These are phyloP conservation scores for Plasmopara muralis DNA, from an alignment of 352 stramenopile genomes.

Conservation along the genomic window DNA sequence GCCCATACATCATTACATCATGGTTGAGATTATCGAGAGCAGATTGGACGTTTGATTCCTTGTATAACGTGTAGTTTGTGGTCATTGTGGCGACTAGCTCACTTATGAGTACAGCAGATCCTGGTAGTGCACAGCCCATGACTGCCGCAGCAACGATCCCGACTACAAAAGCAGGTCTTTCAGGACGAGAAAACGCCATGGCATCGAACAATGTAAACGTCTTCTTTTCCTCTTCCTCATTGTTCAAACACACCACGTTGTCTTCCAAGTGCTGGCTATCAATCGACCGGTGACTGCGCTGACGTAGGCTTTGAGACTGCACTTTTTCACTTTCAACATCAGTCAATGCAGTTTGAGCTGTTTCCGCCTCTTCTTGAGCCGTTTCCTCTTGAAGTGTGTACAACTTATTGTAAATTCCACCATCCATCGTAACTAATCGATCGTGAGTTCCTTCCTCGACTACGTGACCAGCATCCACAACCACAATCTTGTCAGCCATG, in stretches of 20 bases:
- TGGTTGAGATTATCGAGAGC: slow-evolving; percentile 1
- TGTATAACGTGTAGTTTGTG: neutral
- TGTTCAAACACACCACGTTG: neutral
- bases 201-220: neutral
- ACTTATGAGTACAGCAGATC: slow-evolving; percentile 3
- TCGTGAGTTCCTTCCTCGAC: neutral
- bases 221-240: neutral
- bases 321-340: neutral
- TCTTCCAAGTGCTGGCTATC: neutral
- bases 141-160: neutral
- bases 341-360: neutral
- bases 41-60: slow-evolving; percentile 1
- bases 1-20: slow-evolving; percentile 2
- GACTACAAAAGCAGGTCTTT: neutral
- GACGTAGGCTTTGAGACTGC: neutral
- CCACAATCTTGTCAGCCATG: neutral
- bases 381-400: neutral
- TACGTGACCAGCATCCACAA: slow-evolving; percentile 1
- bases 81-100: neutral
- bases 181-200: slow-evolving; percentile 1
- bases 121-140: neutral
- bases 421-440: neutral
- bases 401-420: neutral
- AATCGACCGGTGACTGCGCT: neutral
- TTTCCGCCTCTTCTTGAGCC: neutral